Conservation (phyloP, 371 early-diverging fungal genomes). For the Cokeromyces recurvatus region DNA sequence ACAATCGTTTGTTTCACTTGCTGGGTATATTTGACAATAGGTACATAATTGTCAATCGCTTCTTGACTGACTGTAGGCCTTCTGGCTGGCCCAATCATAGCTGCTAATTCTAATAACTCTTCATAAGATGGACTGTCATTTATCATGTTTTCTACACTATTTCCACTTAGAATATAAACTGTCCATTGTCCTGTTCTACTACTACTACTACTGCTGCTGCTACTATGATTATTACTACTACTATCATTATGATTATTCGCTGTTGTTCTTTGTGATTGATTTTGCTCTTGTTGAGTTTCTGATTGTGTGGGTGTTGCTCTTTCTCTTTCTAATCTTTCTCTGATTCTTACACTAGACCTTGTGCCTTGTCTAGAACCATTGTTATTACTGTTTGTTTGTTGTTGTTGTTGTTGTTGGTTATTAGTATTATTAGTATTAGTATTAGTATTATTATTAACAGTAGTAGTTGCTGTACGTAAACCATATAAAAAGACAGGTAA, state of each 20-base stretch:
- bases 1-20: slow-evolving; percentile 20
- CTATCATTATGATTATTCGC: too few relatives aligned
- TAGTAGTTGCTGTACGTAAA: neutral
- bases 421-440: neutral
- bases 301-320: too few relatives aligned
- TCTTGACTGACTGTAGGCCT: slow-evolving; percentile 39
- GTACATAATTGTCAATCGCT: slow-evolving; percentile 29
- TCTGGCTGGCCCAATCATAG: slow-evolving; percentile 50
- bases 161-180: slow-evolving; percentile 26
- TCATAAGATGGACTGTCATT: slow-evolving; percentile 34
- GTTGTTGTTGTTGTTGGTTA: neutral
- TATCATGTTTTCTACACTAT: slow-evolving; percentile 7
- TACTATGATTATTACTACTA: too few relatives aligned
- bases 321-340: slow-evolving; percentile 11
- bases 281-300: neutral
- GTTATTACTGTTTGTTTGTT: neutral
- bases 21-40: slow-evolving; percentile 24
- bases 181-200: slow-evolving; percentile 16
- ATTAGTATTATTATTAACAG: neutral
- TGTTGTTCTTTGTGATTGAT: too few relatives aligned
- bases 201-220: too few relatives aligned
- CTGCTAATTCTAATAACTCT: slow-evolving; percentile 40
- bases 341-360: slow-evolving; percentile 7
- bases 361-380: too few relatives aligned
- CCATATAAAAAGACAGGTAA: slow-evolving; percentile 20